phyloP scores from a whole-genome alignment of 345 rosid genomes.

The Euclidium syriacum region DNA sequence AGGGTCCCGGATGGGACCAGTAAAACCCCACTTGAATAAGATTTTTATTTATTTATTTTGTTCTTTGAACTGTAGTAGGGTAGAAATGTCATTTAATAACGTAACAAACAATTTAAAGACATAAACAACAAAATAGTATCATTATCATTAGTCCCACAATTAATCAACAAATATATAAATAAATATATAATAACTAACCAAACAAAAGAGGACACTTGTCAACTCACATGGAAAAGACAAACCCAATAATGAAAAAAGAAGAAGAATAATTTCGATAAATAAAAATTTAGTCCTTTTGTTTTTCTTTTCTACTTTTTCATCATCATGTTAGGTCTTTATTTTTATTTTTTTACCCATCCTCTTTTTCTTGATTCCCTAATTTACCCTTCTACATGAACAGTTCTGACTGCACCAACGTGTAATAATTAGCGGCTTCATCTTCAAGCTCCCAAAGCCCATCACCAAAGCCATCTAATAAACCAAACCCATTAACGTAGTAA shows the following conservation, averaged over 20 bases:
- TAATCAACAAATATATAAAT: slow-evolving; percentile 10
- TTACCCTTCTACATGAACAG: slow-evolving; percentile 44
- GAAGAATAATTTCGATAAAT: neutral
- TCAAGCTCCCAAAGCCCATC: slow-evolving; percentile 78
- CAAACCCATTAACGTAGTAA: slow-evolving; percentile 21
- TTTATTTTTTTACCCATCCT: neutral
- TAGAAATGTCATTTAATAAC: neutral
- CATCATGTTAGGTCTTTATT: neutral
- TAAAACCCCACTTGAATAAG: neutral
- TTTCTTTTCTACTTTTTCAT: neutral
- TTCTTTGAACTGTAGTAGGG: neutral
- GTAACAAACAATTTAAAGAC: slow-evolving; percentile 6
- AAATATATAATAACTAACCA: slow-evolving; percentile 9
- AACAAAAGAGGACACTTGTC: neutral
- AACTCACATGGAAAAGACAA: neutral
- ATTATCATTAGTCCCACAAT: slow-evolving; percentile 25
- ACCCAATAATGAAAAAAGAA: neutral
- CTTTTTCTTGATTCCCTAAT: slow-evolving; percentile 3
- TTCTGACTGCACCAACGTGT: slow-evolving; percentile 55
- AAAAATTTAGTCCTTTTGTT: neutral
- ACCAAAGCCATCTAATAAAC: slow-evolving; percentile 34
- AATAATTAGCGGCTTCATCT: slow-evolving; percentile 65
- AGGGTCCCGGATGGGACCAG: slow-evolving; percentile 1
- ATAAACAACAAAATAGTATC: slow-evolving; percentile 5
- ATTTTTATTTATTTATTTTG: neutral